Base-by-base conservation (phyloP, 495 filamentous ascomycete species). In the Geopyxis carbonaria region DNA sequence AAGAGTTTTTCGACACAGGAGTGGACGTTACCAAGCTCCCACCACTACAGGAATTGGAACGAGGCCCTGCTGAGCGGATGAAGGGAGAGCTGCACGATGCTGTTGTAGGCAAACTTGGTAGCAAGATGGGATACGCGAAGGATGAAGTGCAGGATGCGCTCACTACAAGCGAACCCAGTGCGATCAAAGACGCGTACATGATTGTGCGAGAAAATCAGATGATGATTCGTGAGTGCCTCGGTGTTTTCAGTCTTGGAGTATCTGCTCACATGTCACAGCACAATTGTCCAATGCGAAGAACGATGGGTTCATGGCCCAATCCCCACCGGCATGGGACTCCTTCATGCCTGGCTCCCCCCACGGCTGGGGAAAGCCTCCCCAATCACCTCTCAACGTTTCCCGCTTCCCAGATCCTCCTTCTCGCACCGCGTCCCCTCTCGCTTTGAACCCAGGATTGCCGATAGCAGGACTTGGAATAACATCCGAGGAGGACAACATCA, bases 141-240 rank as follows among this genome's bases (percentile, higher is more conserved):
- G 78, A 85, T 24, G 89, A 97, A 62, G 89, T 97, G 25, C 78
- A 92, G 57, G 87, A 94, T 53, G 87, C 89, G 23, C 64, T 97
- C 37, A 75, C 76, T 45, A 80, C 80, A 39, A 74, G 92, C 33
- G 89, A 97, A 53, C 87, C 89, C 25, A 93, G 82, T 43, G 85
- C 91, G 10, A 93, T 97, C 62, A 97, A 97, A 57, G 89, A 97
- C 65, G 89, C 89, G 10, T 97, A 95, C 59, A 75, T 92, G 59
- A 95, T 97, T 51, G 83, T 95, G 22, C 73, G 86, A 34, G 89
- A 97, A 61, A 95, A 97, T 58, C 85, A 93, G 57, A 71, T 97
- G 53, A 95, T 94, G 91, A 80, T 83, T 58, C 85, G 85, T 92
- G 61, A 70, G 75, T 70, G 38, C 35, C 36, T 43, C 22, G 10